Conservation (phyloP, 176 grass and related monocot genomes). For the Hsuehochloa calcarea region DNA sequence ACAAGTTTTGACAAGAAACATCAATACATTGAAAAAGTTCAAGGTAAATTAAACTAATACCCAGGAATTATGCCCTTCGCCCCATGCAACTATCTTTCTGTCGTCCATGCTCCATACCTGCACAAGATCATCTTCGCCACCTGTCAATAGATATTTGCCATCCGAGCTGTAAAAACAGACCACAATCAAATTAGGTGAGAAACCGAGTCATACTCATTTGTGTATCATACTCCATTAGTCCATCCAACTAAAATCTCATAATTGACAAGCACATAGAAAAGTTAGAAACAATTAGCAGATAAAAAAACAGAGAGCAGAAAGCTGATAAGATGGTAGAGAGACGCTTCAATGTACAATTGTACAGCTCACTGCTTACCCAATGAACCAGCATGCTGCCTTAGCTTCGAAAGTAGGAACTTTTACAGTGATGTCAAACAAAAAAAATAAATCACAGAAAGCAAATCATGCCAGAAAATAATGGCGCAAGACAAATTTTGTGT, state of each 20-base stretch:
- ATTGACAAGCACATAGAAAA: conserved; percentile 12
- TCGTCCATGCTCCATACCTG: conserved; percentile 97
- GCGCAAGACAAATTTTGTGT: neutral
- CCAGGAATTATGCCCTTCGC: conserved; percentile 98
- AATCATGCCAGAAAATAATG: neutral
- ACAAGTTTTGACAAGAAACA: conserved; percentile 17
- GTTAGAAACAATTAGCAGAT: neutral
- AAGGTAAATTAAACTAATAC: conserved; percentile 44
- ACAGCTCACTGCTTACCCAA: conserved; percentile 1
- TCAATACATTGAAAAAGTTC: neutral
- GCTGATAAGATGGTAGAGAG: neutral
- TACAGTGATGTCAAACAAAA: neutral
- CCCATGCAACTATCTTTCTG: conserved; percentile 89
- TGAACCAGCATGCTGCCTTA: neutral
- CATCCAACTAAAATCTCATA: neutral
- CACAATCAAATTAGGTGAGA: conserved; percentile 28
- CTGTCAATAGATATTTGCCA: conserved; percentile 91
- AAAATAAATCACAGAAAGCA: neutral
- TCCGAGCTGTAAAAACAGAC: conserved; percentile 57
- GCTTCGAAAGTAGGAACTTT: neutral
- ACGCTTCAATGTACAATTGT: neutral
- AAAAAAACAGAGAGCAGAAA: neutral
- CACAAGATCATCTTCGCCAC: conserved; percentile 97
- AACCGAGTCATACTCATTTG: conserved; percentile 8
- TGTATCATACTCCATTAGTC: neutral